These are phyloP conservation scores for Cetradonia linearis DNA, from an alignment of 495 filamentous ascomycete genomes.

Conservation along the genomic window DNA sequence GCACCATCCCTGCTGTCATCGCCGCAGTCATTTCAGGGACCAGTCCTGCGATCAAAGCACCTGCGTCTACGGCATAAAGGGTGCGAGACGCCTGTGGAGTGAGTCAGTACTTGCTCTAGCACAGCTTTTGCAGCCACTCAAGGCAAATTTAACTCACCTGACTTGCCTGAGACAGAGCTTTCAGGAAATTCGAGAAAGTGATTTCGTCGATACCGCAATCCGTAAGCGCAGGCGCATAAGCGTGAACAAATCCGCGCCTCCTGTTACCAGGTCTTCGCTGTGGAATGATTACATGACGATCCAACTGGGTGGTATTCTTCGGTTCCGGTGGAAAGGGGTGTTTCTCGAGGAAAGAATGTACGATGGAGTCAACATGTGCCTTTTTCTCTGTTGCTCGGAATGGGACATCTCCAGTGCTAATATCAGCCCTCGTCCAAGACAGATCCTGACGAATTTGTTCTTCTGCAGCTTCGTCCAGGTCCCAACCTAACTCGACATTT, in stretches of 20 bases:
- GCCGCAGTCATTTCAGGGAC: slow-evolving; percentile 16
- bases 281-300: slow-evolving; percentile 25
- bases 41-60: slow-evolving; percentile 19
- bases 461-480: background rate
- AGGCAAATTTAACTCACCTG: too few species aligned
- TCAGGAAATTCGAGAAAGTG: slow-evolving; percentile 33
- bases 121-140: too few species aligned
- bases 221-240: slow-evolving; percentile 33
- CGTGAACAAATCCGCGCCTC: slow-evolving; percentile 30
- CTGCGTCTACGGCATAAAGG: slow-evolving; percentile 21
- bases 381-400: background rate
- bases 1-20: slow-evolving; percentile 19
- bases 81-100: slow-evolving; percentile 20
- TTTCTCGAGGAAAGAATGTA: slow-evolving; percentile 1
- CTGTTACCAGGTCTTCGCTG: slow-evolving; percentile 27
- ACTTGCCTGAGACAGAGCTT: slow-evolving; percentile 28
- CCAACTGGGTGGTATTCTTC: background rate
- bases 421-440: background rate
- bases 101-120: too few species aligned
- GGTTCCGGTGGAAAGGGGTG: background rate
- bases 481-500: background rate
- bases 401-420: background rate
- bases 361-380: background rate
- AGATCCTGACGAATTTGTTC: background rate
- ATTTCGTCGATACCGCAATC: slow-evolving; percentile 31